Evolutionary conservation across 768 basidiomycete genomes (phyloP).

Genomic region (Kwoniella mangroviensis): DNA sequence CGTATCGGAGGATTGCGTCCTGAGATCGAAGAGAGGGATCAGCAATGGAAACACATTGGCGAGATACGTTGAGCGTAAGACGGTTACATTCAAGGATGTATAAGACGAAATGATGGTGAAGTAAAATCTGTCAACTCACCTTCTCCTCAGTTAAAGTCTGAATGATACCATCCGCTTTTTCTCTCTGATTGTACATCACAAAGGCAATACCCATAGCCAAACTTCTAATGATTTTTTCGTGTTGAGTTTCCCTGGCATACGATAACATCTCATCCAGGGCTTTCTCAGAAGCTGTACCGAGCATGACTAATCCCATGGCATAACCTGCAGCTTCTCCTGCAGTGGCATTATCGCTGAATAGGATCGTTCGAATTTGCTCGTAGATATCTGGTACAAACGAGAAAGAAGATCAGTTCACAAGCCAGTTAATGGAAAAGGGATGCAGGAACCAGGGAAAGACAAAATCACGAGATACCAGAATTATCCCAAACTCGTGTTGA

Average conservation of each 20-base stretch:
- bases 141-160: conserved; percentile 80
- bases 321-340: conserved; percentile 96
- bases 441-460: background rate
- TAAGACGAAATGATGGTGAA: too few relatives aligned
- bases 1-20: conserved; percentile 97
- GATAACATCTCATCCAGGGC: conserved; percentile 91
- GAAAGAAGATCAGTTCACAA: background rate
- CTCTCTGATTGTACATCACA: conserved; percentile 88
- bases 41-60: background rate
- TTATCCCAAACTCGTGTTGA: background rate
- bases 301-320: conserved; percentile 97
- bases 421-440: too few relatives aligned
- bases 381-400: conserved; percentile 68
- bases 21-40: conserved; percentile 51
- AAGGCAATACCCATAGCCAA: conserved; percentile 91
- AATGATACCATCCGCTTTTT: conserved; percentile 85
- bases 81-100: too few relatives aligned
- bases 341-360: conserved; percentile 93
- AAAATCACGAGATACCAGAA: too few relatives aligned
- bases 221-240: conserved; percentile 98
- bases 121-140: conserved; percentile 61
- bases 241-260: conserved; percentile 95
- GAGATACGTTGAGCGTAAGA: background rate
- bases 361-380: conserved; percentile 83
- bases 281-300: conserved; percentile 82